Base-by-base conservation (phyloP, 306 rosid genomes). In the Glycine soja region DNA sequence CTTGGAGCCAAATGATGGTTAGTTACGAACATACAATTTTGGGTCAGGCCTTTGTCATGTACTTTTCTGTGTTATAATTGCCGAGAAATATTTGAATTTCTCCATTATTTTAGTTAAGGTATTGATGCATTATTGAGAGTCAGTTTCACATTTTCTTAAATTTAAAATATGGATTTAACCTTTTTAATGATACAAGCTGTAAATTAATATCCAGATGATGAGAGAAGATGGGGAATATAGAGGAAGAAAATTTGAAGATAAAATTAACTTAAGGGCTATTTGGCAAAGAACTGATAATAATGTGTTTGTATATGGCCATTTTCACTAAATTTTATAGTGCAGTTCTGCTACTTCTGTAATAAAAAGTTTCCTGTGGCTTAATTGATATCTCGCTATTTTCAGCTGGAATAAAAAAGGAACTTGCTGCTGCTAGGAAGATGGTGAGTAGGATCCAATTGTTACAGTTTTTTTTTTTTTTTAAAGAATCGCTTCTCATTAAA, bases 1-100 rank as follows among this genome's bases (percentile, higher is more conserved):
- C 67, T 87, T 94, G 90, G 97, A 92, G 83, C 98, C 98, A 77
- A 86, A 86, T 88, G 97, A 94, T 84, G 94, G 98, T 94, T 46
- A 83, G 88, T 81, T 34, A 59, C 12, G 72, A 79, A 69, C 14
- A n/a, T 43, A 19, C 54, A 65, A 62, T 54, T 84, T 65, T 45
- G 42, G 54, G 43, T 68, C 63, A 7, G 24, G 34, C 66, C 32
- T 74, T 69, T 53, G 57, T 77, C 62, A 53, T 50, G 6, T 8
- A 38, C 68, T 42, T 8, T 42, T 42, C 46, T 42, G 46, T 42
- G 46, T 42, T 6, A 6, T 42, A 7, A 70, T 61, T 24, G 10
- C 54, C 3, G 30, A 70, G 30, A 30, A 38, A 24, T 19, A 56
- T 43, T 52, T 48, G 7, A 59, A 47, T 51, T n/a, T 10, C 34